Evolutionary conservation across 495 filamentous ascomycete species (phyloP), one percentile per base, ranked within the genome.

Genomic region (Penicillium odoratum): DNA sequence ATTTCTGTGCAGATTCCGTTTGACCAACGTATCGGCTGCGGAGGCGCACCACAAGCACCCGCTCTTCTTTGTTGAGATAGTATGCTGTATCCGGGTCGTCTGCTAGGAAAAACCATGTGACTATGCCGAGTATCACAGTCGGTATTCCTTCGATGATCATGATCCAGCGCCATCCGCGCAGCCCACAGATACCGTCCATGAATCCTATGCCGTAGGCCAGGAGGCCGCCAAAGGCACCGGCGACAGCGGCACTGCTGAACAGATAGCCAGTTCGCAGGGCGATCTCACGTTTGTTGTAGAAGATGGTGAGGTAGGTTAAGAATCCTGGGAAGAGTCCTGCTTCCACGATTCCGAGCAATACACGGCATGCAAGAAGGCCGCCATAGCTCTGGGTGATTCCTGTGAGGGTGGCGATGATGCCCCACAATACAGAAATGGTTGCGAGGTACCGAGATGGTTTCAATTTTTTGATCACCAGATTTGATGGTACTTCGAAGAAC

Each of bases 381-480:
- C 65, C 81, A 61, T 85, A 88, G 61, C 66, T 84, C 25, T 85
- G 77, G 7, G 81, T 78, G 26, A 91, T 74, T 4, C 88, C 89
- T 0, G 85, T 85, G 31, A 86, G 76, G 30, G 83, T 89, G 9
- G 89, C 87, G 57, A 90, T 81, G 55, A 89, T 79, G 18, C 88
- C 88, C 89, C 89, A 92, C 8, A 74, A 55, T 8, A 82, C 72
- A 10, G 79, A 69, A 33, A 92, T 85, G 31, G 82, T 78, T 5
- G 87, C 79, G 55, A 93, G 83, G 69, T 85, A 92, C 16, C 83
- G 81, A 6, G 83, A 84, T 1, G 90, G 89, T 81, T 87, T 86
- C 56, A 96, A 76, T 60, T 83, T 84, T 70, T 95, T 95, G 49
- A 97, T 75, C 8, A 94, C 69, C 51, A 96, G 78, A 66, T 97